Evolutionary conservation across 106 monocot species (phyloP), one percentile per base, ranked within the genome.

Genomic region (Amphibolis antarctica): DNA sequence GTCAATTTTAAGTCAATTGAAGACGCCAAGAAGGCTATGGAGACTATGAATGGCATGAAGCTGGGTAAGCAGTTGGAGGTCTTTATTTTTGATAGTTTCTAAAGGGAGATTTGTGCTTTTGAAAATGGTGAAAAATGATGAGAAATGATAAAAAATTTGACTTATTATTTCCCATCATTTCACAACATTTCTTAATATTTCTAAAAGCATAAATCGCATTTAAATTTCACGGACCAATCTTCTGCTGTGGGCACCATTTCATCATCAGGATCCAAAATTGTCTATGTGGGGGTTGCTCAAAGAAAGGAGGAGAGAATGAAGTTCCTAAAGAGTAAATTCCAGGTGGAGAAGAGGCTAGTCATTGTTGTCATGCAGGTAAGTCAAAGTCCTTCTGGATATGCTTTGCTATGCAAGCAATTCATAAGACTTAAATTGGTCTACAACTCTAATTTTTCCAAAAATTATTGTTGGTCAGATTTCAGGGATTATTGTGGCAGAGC

Each of bases 211-310:
- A n/a, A n/a, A n/a, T n/a, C n/a, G n/a, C n/a, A n/a, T n/a, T n/a
- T 0, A 20, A 49, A 19, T 58, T 21, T 54, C 25, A 9, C 9
- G 14, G 10, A 46, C 46, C 11, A 10, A 20, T 19, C 2, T 29
- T 10, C 12, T 47, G 24, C 36, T 18, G 30, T 6, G 52, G 53
- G 27, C 63, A 22, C 4, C n/a, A 10, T 9, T 31, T 28, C 48
- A 13, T 26, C 11, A 44, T 46, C 69, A 81, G 88, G 88, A 60
- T 67, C 71, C 7, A 82, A 74, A 27, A 58, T 19, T 0, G 22
- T 83, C 42, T 80, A 76, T 68, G 89, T 90, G 3, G 69, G 75
- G 45, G 56, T 25, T 28, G 85, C 89, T 62, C 77, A 71, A 63
- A 80, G 70, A 43, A 85, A 75, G 61, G 63, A 69, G 12, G 80